A percentile compares a stretch with the other conserved stretches of the same genome.
phyloP scores from a whole-genome alignment of 129 eudicot genomes.

The Pittosporum tobira region DNA sequence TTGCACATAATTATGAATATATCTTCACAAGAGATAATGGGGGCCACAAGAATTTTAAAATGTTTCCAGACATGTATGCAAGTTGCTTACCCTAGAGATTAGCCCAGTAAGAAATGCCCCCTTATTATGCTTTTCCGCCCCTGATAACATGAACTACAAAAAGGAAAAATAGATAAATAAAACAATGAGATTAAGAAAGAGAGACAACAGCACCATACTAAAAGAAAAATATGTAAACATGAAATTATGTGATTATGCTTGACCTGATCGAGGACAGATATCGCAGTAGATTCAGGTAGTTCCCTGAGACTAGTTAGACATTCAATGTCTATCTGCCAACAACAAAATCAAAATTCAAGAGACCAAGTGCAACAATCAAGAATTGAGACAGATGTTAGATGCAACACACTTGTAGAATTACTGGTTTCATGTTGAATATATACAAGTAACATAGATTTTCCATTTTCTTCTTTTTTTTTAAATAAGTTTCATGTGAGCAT shows the following conservation, averaged over 20 bases:
- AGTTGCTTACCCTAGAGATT: slow-evolving; percentile 46
- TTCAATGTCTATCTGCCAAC: slow-evolving; percentile 54
- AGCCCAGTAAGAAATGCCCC: slow-evolving; percentile 53
- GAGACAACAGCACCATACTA: background rate
- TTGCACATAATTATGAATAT: background rate
- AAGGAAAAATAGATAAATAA: slow-evolving; percentile 9
- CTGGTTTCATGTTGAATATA: no score
- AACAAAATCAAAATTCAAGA: slow-evolving; percentile 15
- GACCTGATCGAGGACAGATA: slow-evolving; percentile 90
- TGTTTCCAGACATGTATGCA: background rate
- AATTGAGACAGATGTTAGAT: no score
- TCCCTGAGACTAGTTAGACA: slow-evolving; percentile 50
- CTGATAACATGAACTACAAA: slow-evolving; percentile 79
- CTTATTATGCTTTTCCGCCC: slow-evolving; percentile 55
- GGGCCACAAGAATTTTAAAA: background rate
- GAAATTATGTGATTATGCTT: slow-evolving; percentile 3
- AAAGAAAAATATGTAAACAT: no score
- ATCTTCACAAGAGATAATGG: background rate
- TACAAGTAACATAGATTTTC: no score
- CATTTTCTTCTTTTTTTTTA: no score
- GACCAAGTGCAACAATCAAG: no score
- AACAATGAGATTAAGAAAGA: slow-evolving; percentile 9
- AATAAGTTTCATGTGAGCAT: no score
- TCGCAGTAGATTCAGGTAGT: slow-evolving; percentile 67
- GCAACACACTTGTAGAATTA: no score